Evolutionary conservation across 2,329 filamentous ascomycete species (phyloP).

Genomic region (Cladosporium sp.): DNA sequence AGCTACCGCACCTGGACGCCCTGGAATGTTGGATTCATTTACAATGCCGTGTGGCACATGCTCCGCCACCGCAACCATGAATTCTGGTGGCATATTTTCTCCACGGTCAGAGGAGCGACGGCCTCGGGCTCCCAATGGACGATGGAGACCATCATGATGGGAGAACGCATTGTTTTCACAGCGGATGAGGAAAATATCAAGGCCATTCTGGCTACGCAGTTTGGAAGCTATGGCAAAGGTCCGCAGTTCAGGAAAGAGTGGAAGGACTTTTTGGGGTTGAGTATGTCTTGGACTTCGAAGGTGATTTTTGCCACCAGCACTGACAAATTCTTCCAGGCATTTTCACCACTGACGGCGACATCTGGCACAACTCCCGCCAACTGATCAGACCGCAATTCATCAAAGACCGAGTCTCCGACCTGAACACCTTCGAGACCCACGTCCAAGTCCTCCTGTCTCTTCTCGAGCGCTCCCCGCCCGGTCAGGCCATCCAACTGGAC

Average conservation of each 20-base stretch:
- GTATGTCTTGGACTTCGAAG: slow-evolving; percentile 55
- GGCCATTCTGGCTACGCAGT: slow-evolving; percentile 82
- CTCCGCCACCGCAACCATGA: slow-evolving; percentile 53
- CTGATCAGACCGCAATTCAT: slow-evolving; percentile 84
- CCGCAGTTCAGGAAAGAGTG: slow-evolving; percentile 69
- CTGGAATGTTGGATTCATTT: slow-evolving; percentile 61
- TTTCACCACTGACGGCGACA: slow-evolving; percentile 69
- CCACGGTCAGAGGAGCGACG: slow-evolving; percentile 16
- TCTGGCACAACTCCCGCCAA: slow-evolving; percentile 77
- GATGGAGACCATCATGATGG: slow-evolving; percentile 53
- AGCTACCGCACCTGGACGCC: slow-evolving; percentile 36
- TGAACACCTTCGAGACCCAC: slow-evolving; percentile 77
- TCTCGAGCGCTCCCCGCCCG: slow-evolving; percentile 40
- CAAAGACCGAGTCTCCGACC: slow-evolving; percentile 75
- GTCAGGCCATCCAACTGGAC: slow-evolving; percentile 62
- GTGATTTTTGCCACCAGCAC: neutral
- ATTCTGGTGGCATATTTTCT: slow-evolving; percentile 57
- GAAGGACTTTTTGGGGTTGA: slow-evolving; percentile 70
- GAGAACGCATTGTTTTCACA: slow-evolving; percentile 66
- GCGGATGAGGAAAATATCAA: slow-evolving; percentile 88
- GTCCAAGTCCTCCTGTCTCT: slow-evolving; percentile 67
- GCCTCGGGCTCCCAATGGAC: slow-evolving; percentile 46
- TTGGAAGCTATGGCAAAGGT: slow-evolving; percentile 80
- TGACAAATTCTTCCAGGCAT: slow-evolving; percentile 38
- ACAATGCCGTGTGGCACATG: slow-evolving; percentile 48